Base-by-base conservation (phyloP, 106 monocot genomes). In the Dactylorhiza incarnata region DNA sequence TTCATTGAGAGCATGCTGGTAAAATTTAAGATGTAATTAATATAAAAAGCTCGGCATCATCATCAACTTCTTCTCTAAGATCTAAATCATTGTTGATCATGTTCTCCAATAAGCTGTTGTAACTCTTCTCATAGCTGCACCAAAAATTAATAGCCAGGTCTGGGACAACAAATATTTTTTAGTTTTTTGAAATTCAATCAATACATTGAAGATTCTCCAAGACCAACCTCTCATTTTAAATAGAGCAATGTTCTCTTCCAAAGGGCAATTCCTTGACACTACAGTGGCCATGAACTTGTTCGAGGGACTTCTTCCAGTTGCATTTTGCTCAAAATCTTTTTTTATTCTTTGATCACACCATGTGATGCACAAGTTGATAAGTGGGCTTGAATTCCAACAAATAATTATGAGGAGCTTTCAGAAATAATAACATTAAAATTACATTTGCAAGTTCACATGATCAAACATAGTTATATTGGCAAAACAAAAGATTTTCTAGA, bases 371-470 rank as follows among this genome's bases (percentile, higher is more conserved):
- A 83, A 59, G 77, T 86, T 63, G 93, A 97, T 47, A 91, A 77
- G 75, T 97, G 96, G 68, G 93, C 93, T 80, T 97, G 96, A 65
- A 97, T 62, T 9, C 92, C 93, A 73, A 89, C 82, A 82, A 55
- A 93, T 5, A 77, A 23, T 68, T 83, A 83, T 45, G 46, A 26
- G 55, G 52, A 44, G 16, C 70, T 74, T 79, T 79, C 91, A 87
- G 58, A 74, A 78, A 66, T 83, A 29, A 86, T 51, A 49, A 97
- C 75, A 76, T 91, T 83, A 78, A 97, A 97, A 76, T 78, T 76
- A 81, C 96, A 93, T 80, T 90, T 95, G 89, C 75, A 84, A 71
- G 22, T 17, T 47, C 25, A 80, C 75, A 20, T 10, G n/a, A n/a
- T n/a, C 10, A 56, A 46, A 26, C 19, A 49, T 22, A 23, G 20